Evolutionary conservation across 2,329 filamentous ascomycete species (phyloP).

Genomic region (Diaporthe helianthi): DNA sequence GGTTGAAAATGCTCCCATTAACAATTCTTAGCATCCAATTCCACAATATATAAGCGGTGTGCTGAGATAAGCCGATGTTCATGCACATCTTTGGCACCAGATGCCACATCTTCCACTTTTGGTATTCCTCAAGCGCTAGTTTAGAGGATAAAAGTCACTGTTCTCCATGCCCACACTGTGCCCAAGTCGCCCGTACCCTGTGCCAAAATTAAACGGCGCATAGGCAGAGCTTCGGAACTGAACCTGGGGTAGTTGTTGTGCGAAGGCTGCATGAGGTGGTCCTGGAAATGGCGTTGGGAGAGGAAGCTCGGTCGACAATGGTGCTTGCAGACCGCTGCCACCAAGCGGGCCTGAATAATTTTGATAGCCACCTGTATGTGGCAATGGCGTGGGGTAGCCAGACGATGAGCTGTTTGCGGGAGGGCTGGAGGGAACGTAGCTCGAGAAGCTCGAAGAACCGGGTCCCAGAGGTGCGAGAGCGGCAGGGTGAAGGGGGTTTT

Average conservation of each 20-base stretch:
- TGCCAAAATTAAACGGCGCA: background rate
- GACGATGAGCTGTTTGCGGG: background rate
- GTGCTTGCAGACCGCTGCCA: slow-evolving; percentile 12
- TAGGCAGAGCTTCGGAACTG: slow-evolving; percentile 21
- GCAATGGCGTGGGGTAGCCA: background rate
- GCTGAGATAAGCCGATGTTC: background rate
- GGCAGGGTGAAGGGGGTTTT: background rate
- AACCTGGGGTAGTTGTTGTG: slow-evolving; percentile 21
- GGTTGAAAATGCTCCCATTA: background rate
- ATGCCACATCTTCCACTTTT: background rate
- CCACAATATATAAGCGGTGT: background rate
- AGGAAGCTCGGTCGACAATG: slow-evolving; percentile 6
- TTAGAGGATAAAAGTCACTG: slow-evolving; percentile 7
- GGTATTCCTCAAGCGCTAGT: background rate
- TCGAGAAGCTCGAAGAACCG: background rate
- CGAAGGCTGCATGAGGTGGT: slow-evolving; percentile 10
- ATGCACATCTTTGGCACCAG: background rate
- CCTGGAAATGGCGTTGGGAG: slow-evolving; percentile 9
- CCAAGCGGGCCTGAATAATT: slow-evolving; percentile 1
- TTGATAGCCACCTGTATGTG: slow-evolving; percentile 5
- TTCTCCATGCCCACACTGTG: background rate
- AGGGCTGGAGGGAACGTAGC: slow-evolving; percentile 1
- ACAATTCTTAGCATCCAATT: background rate
- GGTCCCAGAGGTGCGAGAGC: slow-evolving; percentile 20
- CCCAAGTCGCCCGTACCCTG: background rate